phyloP scores from a whole-genome alignment of 805 yeast species.

The Metschnikowia vanudenii region DNA sequence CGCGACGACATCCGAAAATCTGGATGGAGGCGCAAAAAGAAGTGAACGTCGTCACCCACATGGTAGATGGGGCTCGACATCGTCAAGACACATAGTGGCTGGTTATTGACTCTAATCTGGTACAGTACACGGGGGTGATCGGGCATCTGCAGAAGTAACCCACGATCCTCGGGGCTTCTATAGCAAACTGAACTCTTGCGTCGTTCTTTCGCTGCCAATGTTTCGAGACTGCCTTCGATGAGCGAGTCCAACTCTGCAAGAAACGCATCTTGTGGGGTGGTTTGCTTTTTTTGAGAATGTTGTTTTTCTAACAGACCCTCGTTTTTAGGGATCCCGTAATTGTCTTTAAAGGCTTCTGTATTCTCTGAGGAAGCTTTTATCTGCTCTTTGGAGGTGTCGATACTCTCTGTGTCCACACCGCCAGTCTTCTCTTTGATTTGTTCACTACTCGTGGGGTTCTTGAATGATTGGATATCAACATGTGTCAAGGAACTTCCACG shows the following conservation, averaged over 20 bases:
- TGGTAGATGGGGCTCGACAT: constrained; percentile 36
- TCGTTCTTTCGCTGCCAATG: constrained; percentile 32
- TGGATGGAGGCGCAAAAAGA: constrained; percentile 27
- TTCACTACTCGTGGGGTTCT: no score
- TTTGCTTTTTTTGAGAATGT: not conserved
- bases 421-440: no score
- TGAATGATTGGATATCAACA: no score
- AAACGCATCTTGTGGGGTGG: constrained; percentile 13
- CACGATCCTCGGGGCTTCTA: constrained; percentile 14
- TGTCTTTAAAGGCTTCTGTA: not conserved
- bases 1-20: constrained; percentile 16
- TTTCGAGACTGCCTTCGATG: constrained; percentile 34
- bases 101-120: constrained; percentile 35
- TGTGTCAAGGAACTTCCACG: not conserved
- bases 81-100: constrained; percentile 31
- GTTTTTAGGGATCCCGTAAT: not conserved
- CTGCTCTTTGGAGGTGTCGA: no score
- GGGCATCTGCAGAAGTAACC: constrained; percentile 14
- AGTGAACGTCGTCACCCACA: constrained; percentile 40
- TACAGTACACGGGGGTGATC: constrained; percentile 20
- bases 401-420: no score
- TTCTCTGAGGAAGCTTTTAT: no score
- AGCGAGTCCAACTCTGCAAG: constrained; percentile 32
- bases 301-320: constrained; percentile 4
- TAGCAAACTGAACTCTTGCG: constrained; percentile 27